A percentile compares a stretch with the other conserved stretches of the same genome.
Evolutionary conservation across 805 yeast species (phyloP).

Genomic region (Wickerhamiella lipophila): DNA sequence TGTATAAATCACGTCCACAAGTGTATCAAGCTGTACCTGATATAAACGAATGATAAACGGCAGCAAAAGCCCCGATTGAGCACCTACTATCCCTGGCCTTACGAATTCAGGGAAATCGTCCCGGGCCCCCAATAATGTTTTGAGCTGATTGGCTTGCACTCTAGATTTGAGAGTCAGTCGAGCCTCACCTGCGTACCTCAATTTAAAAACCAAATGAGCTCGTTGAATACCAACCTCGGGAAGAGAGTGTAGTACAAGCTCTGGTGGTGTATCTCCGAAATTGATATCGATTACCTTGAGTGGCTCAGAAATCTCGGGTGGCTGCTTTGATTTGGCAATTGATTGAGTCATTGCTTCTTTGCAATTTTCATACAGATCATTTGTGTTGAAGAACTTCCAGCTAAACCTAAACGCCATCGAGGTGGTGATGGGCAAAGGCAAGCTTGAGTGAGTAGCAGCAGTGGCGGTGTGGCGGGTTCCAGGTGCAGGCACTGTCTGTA

Average conservation of each 20-base stretch:
- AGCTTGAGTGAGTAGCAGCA: not conserved
- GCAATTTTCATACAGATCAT: constrained; percentile 48
- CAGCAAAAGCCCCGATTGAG: constrained; percentile 21
- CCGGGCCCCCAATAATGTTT: constrained; percentile 29
- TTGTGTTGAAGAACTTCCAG: constrained; percentile 64
- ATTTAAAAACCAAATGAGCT: constrained; percentile 47
- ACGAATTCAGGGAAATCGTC: constrained; percentile 18
- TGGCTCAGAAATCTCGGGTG: constrained; percentile 28
- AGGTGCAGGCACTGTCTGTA: not conserved
- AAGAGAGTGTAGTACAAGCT: constrained; percentile 53
- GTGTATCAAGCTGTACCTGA: constrained; percentile 23
- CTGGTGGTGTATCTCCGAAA: constrained; percentile 64
- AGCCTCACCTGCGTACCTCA: constrained; percentile 65
- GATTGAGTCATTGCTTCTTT: constrained; percentile 27
- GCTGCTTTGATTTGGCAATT: constrained; percentile 26
- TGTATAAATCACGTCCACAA: constrained; percentile 26
- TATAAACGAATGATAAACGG: constrained; percentile 24
- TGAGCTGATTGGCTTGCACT: constrained; percentile 62
- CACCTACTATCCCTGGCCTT: constrained; percentile 22
- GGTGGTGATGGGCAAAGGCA: constrained; percentile 1
- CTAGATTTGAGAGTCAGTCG: constrained; percentile 55
- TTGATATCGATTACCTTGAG: constrained; percentile 54
- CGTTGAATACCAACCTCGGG: constrained; percentile 44
- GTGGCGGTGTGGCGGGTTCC: not conserved
- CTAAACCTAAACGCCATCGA: constrained; percentile 44